These are phyloP conservation scores for Colletotrichum liaoningense DNA, from an alignment of 2,329 filamentous ascomycete genomes.

Conservation along the genomic window DNA sequence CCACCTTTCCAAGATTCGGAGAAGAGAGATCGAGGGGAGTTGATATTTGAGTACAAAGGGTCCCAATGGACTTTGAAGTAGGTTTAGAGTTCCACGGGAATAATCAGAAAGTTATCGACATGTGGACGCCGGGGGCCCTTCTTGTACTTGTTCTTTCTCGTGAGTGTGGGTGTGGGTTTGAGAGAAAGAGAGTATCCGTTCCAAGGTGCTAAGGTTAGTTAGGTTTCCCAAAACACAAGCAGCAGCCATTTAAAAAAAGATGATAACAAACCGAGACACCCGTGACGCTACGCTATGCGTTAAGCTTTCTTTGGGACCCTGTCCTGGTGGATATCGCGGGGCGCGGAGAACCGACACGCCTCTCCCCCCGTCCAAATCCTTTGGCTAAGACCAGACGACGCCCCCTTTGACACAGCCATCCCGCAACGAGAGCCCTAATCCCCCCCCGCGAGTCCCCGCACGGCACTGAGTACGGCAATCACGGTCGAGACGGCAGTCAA, in stretches of 20 bases:
- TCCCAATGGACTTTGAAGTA: rapidly evolving
- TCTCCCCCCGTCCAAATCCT: not conserved
- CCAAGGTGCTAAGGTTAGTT: not conserved
- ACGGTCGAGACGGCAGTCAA: slow-evolving; percentile 18
- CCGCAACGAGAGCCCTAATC: not conserved
- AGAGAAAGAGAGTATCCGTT: no score
- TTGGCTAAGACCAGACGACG: slow-evolving; percentile 2
- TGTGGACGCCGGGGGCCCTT: not conserved
- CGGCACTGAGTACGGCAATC: slow-evolving; percentile 27
- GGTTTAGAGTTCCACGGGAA: slow-evolving; percentile 9
- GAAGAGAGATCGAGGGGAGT: not conserved
- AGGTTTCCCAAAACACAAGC: not conserved
- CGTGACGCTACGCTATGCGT: not conserved
- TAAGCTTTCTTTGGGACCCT: slow-evolving; percentile 18
- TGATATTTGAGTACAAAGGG: not conserved
- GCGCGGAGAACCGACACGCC: not conserved
- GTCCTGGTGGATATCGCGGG: slow-evolving; percentile 23
- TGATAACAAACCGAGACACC: slow-evolving; percentile 10
- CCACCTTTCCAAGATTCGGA: not conserved
- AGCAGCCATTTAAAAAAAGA: not conserved
- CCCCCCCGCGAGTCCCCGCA: slow-evolving; percentile 15
- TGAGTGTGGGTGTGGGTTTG: not conserved
- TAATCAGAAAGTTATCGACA: not conserved
- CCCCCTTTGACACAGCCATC: not conserved
- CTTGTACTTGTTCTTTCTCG: slow-evolving; percentile 9